Evolutionary conservation across 768 basidiomycete species (phyloP).

Genomic region (Mycena maculata): DNA sequence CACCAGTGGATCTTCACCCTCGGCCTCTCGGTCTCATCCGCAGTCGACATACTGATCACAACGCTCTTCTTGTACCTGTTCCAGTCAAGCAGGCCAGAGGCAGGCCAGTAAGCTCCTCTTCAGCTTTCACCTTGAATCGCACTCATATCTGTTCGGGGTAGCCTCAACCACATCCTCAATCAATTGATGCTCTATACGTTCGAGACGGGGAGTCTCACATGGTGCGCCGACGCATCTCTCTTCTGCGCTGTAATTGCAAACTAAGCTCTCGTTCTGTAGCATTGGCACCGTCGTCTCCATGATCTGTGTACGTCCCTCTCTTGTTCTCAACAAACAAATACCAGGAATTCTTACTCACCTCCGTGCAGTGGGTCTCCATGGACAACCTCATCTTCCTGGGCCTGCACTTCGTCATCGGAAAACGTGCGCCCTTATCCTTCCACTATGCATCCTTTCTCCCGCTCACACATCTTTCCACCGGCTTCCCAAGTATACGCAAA

Average conservation of each 20-base stretch:
- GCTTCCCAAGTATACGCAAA: conserved; percentile 25
- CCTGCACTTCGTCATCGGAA: conserved; percentile 53
- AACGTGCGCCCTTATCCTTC: conserved; percentile 46
- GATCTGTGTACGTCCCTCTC: conserved; percentile 45
- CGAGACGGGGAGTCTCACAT: conserved; percentile 65
- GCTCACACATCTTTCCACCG: background rate
- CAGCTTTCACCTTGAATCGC: background rate
- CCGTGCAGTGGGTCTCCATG: conserved; percentile 48
- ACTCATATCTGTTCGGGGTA: conserved; percentile 30
- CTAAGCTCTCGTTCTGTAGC: conserved; percentile 32
- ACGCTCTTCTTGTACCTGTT: conserved; percentile 57
- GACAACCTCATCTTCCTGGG: conserved; percentile 54
- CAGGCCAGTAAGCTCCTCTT: conserved; percentile 48
- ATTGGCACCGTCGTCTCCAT: conserved; percentile 52
- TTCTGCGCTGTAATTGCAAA: conserved; percentile 44
- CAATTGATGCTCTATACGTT: conserved; percentile 62
- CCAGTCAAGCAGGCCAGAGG: conserved; percentile 50
- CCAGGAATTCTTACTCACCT: background rate
- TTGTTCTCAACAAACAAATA: background rate
- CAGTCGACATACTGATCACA: conserved; percentile 63
- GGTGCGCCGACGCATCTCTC: conserved; percentile 38
- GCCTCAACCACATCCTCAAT: conserved; percentile 60
- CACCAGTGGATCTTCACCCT: conserved; percentile 65
- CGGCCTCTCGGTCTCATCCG: conserved; percentile 61
- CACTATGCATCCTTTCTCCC: too few species aligned